Conservation (phyloP, 306 rosid genomes). For the Dryas alaskensis region DNA sequence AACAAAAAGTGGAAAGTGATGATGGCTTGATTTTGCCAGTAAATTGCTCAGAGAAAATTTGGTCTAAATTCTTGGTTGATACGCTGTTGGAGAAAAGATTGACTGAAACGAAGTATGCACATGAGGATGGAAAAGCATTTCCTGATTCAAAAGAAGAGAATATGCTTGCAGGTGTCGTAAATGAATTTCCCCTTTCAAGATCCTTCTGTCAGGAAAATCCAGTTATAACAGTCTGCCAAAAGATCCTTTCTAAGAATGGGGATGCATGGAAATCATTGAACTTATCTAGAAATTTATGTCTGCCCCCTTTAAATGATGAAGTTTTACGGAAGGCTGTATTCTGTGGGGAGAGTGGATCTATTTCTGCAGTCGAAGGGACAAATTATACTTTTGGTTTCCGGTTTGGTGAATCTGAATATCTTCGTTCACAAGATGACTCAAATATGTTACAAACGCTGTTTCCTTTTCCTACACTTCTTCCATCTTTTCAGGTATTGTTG, state of each 20-base stretch:
- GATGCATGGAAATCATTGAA: conserved; percentile 62
- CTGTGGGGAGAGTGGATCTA: conserved; percentile 41
- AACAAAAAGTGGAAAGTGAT: conserved; percentile 34
- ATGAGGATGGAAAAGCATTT: conserved; percentile 26
- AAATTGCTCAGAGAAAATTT: conserved; percentile 52
- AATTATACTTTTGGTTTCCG: conserved; percentile 76
- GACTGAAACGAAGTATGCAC: conserved; percentile 37
- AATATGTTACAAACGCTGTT: conserved; percentile 65
- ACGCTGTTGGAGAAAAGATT: conserved; percentile 49
- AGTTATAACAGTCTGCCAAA: conserved; percentile 61
- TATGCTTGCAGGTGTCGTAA: conserved; percentile 30
- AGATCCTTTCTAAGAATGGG: conserved; percentile 45
- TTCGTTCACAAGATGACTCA: conserved; percentile 55
- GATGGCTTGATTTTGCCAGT: conserved; percentile 34
- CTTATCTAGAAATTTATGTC: conserved; percentile 56
- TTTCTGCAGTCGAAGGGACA: conserved; percentile 61
- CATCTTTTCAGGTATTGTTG: conserved; percentile 67
- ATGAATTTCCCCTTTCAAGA: conserved; percentile 43
- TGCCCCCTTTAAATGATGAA: conserved; percentile 84
- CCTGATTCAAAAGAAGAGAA: conserved; percentile 29
- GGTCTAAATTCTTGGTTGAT: conserved; percentile 73
- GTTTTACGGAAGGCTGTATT: conserved; percentile 63
- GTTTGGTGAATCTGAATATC: conserved; percentile 70
- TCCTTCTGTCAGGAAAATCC: conserved; percentile 70
- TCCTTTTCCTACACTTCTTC: conserved; percentile 90